Conservation (phyloP, 2,329 filamentous ascomycete species). For the Penicillium expansum region DNA sequence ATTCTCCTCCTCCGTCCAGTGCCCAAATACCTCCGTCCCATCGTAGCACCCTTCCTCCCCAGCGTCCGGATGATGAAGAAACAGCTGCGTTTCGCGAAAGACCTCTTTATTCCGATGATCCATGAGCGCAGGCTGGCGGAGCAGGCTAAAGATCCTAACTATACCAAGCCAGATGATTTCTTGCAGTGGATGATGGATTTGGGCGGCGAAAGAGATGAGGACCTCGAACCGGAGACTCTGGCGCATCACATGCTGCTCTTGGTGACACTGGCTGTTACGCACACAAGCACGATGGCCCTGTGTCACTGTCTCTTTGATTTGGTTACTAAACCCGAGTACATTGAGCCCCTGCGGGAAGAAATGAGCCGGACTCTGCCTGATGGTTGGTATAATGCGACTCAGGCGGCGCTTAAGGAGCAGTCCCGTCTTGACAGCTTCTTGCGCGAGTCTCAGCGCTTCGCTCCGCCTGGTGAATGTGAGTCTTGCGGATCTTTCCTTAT, state of each 20-base stretch:
- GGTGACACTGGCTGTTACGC: constrained; percentile 28
- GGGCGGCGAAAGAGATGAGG: constrained; percentile 19
- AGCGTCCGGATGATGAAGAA: constrained; percentile 32
- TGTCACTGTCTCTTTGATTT: constrained; percentile 53
- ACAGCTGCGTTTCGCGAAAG: constrained; percentile 30
- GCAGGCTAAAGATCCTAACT: constrained; percentile 12
- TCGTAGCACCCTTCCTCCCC: constrained; percentile 37
- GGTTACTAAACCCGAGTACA: constrained; percentile 49
- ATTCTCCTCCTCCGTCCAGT: constrained; percentile 33
- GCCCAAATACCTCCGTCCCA: constrained; percentile 34
- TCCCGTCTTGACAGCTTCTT: constrained; percentile 30
- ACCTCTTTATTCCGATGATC: constrained; percentile 37
- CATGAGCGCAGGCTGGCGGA: constrained; percentile 27
- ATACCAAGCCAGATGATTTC: constrained; percentile 31
- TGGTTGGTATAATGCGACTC: constrained; percentile 28
- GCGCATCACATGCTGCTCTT: constrained; percentile 28
- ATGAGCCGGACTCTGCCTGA: constrained; percentile 31
- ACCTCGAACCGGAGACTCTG: constrained; percentile 22
- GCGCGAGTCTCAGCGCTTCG: constrained; percentile 30
- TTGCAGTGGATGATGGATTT: constrained; percentile 36
- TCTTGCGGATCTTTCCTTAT: background rate
- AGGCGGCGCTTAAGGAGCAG: constrained; percentile 19
- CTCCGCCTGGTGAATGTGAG: constrained; percentile 29
- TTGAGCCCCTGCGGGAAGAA: constrained; percentile 53
- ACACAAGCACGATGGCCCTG: constrained; percentile 30